phyloP scores from a whole-genome alignment of 495 filamentous ascomycete genomes.

The Aspergillus leporis region DNA sequence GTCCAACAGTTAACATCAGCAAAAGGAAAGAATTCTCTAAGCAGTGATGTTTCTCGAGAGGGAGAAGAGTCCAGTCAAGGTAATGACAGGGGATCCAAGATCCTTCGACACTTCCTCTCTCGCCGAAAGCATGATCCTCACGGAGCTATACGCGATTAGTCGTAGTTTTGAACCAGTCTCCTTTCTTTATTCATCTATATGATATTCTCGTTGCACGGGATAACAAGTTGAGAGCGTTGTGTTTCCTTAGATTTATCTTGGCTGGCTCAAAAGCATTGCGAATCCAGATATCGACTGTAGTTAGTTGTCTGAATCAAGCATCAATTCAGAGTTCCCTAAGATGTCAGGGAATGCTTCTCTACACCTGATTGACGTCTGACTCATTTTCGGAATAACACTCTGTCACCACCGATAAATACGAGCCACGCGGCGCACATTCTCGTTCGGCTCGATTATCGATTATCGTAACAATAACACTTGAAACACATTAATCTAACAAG shows the following conservation, averaged over 20 bases:
- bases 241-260: not conserved
- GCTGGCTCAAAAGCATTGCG: not conserved
- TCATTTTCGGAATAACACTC: not conserved
- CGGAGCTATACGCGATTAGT: not conserved
- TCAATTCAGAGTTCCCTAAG: not conserved
- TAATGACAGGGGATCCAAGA: slow-evolving; percentile 15
- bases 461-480: too few species aligned
- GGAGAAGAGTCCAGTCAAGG: not conserved
- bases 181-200: slow-evolving; percentile 1
- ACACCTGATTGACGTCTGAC: not conserved
- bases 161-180: not conserved
- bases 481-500: too few species aligned
- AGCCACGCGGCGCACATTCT: not conserved
- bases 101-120: slow-evolving; percentile 23
- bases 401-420: not conserved
- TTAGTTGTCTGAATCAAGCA: not conserved
- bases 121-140: slow-evolving; percentile 18
- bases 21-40: slow-evolving; percentile 2
- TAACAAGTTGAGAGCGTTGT: not conserved
- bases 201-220: not conserved
- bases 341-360: not conserved
- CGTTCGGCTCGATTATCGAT: too few species aligned
- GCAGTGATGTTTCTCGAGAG: slow-evolving; percentile 4
- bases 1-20: not conserved
- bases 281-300: not conserved